Conservation (phyloP, 2,329 filamentous ascomycete genomes). For the Monosporascus ibericus region DNA sequence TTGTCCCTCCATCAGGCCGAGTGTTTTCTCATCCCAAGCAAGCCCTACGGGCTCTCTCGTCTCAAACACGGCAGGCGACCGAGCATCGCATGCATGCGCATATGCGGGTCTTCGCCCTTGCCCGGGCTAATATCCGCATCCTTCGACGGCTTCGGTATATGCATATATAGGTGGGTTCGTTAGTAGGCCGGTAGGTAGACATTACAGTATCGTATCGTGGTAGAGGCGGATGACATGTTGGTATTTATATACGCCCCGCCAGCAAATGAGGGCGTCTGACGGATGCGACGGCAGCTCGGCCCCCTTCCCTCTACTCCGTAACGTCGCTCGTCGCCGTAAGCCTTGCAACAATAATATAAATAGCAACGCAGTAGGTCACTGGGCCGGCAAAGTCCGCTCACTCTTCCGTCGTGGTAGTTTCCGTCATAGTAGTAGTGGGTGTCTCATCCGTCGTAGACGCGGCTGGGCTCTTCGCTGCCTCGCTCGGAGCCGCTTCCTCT, state of each 20-base stretch:
- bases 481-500: neutral
- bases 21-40: no score
- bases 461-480: neutral
- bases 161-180: neutral
- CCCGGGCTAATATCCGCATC: neutral
- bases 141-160: neutral
- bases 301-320: neutral
- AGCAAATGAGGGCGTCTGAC: neutral
- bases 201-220: neutral
- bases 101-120: no score
- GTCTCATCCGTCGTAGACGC: neutral
- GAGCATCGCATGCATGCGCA: no score
- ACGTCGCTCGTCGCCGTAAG: neutral
- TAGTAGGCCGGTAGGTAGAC: neutral
- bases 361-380: neutral
- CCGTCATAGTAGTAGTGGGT: neutral
- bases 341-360: neutral
- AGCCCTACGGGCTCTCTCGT: no score
- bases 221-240: neutral
- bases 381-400: neutral
- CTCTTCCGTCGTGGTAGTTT: neutral
- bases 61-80: no score
- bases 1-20: no score
- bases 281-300: neutral
- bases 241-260: neutral